phyloP scores from a whole-genome alignment of 176 grass and related monocot species.

The Oryza australiensis region DNA sequence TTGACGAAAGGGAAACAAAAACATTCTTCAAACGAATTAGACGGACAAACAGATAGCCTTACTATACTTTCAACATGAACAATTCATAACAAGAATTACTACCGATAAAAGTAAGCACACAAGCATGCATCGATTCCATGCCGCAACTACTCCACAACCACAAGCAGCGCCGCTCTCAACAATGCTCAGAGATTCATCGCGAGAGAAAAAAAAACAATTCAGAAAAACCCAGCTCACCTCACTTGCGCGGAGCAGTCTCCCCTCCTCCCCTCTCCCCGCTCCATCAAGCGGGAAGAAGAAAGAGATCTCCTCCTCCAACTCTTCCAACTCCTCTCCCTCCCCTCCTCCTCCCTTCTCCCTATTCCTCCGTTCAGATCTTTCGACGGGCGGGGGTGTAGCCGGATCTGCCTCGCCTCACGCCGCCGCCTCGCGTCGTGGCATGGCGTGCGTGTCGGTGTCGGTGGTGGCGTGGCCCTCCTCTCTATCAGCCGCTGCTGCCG shows the following conservation, averaged over 20 bases:
- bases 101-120: not conserved
- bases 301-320: slow-evolving; percentile 16
- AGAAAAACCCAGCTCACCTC: slow-evolving; percentile 25
- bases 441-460: slow-evolving; percentile 43
- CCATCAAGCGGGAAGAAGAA: slow-evolving; percentile 35
- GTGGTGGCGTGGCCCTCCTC: not conserved
- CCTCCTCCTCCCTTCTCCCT: not conserved
- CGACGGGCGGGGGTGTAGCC: slow-evolving; percentile 31
- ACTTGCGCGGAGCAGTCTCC: slow-evolving; percentile 33
- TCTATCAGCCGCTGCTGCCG: not conserved
- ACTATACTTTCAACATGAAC: slow-evolving; percentile 2
- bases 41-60: not conserved
- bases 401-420: slow-evolving; percentile 36
- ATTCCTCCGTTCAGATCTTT: slow-evolving; percentile 42
- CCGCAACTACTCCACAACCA: not conserved
- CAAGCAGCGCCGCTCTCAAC: not conserved
- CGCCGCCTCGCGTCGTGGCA: not conserved
- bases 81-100: not conserved
- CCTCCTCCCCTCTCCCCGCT: slow-evolving; percentile 17
- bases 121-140: not conserved
- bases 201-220: not conserved
- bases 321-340: not conserved
- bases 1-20: not conserved
- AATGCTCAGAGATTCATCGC: slow-evolving; percentile 24
- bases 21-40: not conserved